Evolutionary conservation across 257 asterid genomes (phyloP), one percentile per base, ranked within the genome.

Genomic region (Solanum pinnatisectum): DNA sequence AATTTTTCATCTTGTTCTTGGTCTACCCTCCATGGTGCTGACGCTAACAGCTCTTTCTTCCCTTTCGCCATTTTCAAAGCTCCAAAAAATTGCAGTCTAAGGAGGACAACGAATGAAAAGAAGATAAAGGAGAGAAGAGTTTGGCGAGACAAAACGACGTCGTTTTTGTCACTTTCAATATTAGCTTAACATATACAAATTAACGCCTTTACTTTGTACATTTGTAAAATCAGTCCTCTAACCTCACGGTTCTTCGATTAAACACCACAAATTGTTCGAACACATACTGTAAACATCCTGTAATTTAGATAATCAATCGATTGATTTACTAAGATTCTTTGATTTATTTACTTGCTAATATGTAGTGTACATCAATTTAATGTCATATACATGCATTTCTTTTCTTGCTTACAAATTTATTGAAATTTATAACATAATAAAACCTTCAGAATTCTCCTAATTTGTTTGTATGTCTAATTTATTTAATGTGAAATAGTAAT

Each of bases 21-120:
- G 59, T 90, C 96, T 77, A 90, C 95, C 91, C 99, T 93, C 99
- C 99, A 97, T 60, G 99, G 99, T 6, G 99, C 99, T 83, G 99
- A 95, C 22, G 95, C 91, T 77, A 96, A 93, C 81, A 97, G 90
- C 95, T 96, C 99, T 90, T 97, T 97, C 96, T 95, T 96, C 76
- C 93, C 88, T 90, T 94, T 95, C 92, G 87, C 94, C 98, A 93
- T 95, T 37, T 9, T 4, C 13, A 18, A 39, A 35, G 49, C 44
- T 72, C 25, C 0, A 32, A 71, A 11, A 6, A 82, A 68, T 78
- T 86, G 89, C 85, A 36, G 32, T 36, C 22, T 76, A 83, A 32
- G 39, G 70, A 81, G 67, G 11, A 81, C 18, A 16, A 81, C 25
- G 8, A 6, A 33, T 37, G 30, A 18, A 35, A 59, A 59, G 59